phyloP scores from a whole-genome alignment of 176 grass and related monocot genomes.

The Thinopyrum elongatum region DNA sequence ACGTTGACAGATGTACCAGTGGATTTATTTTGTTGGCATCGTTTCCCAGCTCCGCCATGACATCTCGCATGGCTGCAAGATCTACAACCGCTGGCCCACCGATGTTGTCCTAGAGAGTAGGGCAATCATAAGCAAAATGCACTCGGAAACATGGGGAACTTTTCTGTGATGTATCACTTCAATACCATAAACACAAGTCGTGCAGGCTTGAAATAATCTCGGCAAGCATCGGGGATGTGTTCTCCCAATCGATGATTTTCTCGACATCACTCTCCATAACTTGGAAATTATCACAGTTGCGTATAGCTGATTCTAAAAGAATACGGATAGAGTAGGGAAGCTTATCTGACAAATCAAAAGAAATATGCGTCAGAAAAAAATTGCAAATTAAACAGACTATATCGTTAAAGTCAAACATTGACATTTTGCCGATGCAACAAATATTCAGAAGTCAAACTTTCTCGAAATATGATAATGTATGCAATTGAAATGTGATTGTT shows the following conservation, averaged over 20 bases:
- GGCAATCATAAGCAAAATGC: conserved; percentile 24
- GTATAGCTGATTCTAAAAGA: conserved; percentile 86
- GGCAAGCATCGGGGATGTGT: conserved; percentile 69
- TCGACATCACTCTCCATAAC: conserved; percentile 77
- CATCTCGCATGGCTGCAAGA: conserved; percentile 94
- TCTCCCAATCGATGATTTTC: conserved; percentile 97
- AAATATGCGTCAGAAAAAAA: neutral
- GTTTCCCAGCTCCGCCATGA: conserved; percentile 82
- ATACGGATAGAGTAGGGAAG: conserved; percentile 86
- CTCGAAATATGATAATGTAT: too few species aligned
- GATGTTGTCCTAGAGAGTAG: conserved; percentile 62
- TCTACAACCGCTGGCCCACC: conserved; percentile 93
- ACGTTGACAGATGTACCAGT: conserved; percentile 40
- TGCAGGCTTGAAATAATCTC: conserved; percentile 93
- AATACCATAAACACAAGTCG: conserved; percentile 89
- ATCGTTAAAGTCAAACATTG: too few species aligned
- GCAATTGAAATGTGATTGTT: too few species aligned
- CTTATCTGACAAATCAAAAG: conserved; percentile 63
- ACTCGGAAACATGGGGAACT: neutral
- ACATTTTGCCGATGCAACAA: too few species aligned
- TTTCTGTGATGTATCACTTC: neutral
- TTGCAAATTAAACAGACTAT: too few species aligned
- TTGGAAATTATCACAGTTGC: conserved; percentile 92
- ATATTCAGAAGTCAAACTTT: too few species aligned
- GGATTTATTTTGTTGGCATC: conserved; percentile 95